phyloP scores from a whole-genome alignment of 2,329 filamentous ascomycete species.

The Neurospora sp. region DNA sequence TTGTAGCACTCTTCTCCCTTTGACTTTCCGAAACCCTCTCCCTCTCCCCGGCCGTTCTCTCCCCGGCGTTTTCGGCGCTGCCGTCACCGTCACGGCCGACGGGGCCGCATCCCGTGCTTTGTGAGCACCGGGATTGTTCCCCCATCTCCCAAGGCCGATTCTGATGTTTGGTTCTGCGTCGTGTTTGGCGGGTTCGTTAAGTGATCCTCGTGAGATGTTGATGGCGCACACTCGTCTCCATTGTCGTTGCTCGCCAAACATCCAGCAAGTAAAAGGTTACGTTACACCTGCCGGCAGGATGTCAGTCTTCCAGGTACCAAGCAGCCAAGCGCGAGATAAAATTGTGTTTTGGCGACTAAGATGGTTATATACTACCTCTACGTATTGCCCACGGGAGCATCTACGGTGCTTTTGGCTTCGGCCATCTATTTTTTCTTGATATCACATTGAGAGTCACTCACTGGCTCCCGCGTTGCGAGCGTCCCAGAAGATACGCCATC shows the following conservation, averaged over 20 bases:
- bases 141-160: neutral
- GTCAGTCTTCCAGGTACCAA: neutral
- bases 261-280: neutral
- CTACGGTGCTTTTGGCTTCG: neutral
- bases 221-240: neutral
- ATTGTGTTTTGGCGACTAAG: neutral
- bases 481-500: neutral
- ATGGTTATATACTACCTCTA: neutral
- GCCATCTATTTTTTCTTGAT: neutral
- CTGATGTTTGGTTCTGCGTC: neutral
- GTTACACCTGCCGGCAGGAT: neutral
- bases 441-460: neutral
- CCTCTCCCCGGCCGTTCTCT: neutral
- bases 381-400: neutral
- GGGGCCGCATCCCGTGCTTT: neutral
- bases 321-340: neutral
- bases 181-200: neutral
- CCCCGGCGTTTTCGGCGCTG: neutral
- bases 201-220: neutral
- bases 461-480: neutral
- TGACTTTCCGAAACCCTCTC: neutral
- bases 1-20: slow-evolving; percentile 7
- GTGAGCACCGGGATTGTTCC: neutral
- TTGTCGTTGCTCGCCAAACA: neutral
- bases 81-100: neutral